Conservation (phyloP, 1,284 basidiomycete genomes). For the Coriolopsis trogii region DNA sequence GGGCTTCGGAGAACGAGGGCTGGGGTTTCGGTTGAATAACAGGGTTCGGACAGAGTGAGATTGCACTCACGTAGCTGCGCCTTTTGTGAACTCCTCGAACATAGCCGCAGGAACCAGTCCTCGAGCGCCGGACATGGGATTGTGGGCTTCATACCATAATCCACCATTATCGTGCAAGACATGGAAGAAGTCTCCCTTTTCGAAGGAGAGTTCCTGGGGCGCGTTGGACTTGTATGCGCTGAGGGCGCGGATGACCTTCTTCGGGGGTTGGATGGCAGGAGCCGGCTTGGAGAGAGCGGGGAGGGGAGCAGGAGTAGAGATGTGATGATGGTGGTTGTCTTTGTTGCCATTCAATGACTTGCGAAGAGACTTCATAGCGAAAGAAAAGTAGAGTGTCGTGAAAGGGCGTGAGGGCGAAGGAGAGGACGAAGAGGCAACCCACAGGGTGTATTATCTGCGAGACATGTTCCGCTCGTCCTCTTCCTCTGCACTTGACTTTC, state of each 20-base stretch:
- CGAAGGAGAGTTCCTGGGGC: slow-evolving; percentile 89
- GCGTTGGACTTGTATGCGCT: slow-evolving; percentile 69
- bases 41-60: background rate
- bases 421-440: slow-evolving; percentile 21
- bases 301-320: slow-evolving; percentile 67
- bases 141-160: slow-evolving; percentile 85
- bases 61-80: slow-evolving; percentile 57
- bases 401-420: slow-evolving; percentile 34
- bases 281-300: slow-evolving; percentile 70
- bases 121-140: slow-evolving; percentile 89
- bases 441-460: slow-evolving; percentile 27
- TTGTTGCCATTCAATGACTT: slow-evolving; percentile 79
- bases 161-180: slow-evolving; percentile 69
- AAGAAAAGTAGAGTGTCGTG: slow-evolving; percentile 34
- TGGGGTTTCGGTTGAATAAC: background rate
- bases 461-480: slow-evolving; percentile 14
- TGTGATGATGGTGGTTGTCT: slow-evolving; percentile 59
- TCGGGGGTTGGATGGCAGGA: slow-evolving; percentile 79
- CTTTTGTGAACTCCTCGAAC: slow-evolving; percentile 90
- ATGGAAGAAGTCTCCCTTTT: slow-evolving; percentile 97
- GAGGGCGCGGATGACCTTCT: slow-evolving; percentile 94
- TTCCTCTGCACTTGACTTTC: slow-evolving; percentile 17
- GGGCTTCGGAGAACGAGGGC: slow-evolving; percentile 24
- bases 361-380: slow-evolving; percentile 81
- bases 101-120: slow-evolving; percentile 86